A percentile compares a stretch with the other conserved stretches of the same genome.
phyloP scores from a whole-genome alignment of 768 basidiomycete genomes.

The Hebeloma cylindrosporum region DNA sequence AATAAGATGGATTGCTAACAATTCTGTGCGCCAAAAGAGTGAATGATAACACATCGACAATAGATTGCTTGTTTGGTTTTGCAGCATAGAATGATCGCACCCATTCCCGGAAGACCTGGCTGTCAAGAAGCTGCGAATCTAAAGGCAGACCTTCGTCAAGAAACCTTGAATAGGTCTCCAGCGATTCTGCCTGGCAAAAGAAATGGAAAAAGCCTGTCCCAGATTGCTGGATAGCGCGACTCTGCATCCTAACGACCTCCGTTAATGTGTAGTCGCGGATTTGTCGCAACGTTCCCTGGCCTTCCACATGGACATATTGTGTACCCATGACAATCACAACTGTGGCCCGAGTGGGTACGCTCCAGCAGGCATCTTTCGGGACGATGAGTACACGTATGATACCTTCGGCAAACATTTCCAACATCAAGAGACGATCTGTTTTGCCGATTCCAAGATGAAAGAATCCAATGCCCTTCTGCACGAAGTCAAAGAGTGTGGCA shows the following conservation, averaged over 20 bases:
- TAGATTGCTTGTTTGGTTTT: conserved; percentile 52
- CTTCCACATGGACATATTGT: conserved; percentile 66
- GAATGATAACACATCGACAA: conserved; percentile 76
- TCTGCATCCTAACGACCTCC: conserved; percentile 91
- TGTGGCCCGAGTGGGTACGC: conserved; percentile 77
- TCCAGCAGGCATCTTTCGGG: conserved; percentile 86
- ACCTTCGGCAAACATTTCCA: conserved; percentile 82
- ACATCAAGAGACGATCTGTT: conserved; percentile 66
- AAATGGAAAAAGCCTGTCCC: conserved; percentile 71
- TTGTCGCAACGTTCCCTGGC: conserved; percentile 56
- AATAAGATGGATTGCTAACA: conserved; percentile 81
- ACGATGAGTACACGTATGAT: conserved; percentile 78
- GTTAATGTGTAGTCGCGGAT: conserved; percentile 76
- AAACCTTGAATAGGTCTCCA: conserved; percentile 80
- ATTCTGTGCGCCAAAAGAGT: conserved; percentile 77
- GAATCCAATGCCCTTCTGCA: conserved; percentile 86
- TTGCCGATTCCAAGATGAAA: conserved; percentile 73
- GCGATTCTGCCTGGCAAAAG: conserved; percentile 87
- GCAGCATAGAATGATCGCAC: conserved; percentile 18
- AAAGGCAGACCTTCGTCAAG: conserved; percentile 86
- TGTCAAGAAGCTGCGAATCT: conserved; percentile 73
- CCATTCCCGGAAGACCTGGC: conserved; percentile 42
- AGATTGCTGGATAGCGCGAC: conserved; percentile 69
- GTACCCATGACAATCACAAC: conserved; percentile 91
- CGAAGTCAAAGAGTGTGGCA: conserved; percentile 59